These are phyloP conservation scores for Colletotrichum magnum DNA, from an alignment of 2,329 filamentous ascomycete genomes.

Conservation along the genomic window DNA sequence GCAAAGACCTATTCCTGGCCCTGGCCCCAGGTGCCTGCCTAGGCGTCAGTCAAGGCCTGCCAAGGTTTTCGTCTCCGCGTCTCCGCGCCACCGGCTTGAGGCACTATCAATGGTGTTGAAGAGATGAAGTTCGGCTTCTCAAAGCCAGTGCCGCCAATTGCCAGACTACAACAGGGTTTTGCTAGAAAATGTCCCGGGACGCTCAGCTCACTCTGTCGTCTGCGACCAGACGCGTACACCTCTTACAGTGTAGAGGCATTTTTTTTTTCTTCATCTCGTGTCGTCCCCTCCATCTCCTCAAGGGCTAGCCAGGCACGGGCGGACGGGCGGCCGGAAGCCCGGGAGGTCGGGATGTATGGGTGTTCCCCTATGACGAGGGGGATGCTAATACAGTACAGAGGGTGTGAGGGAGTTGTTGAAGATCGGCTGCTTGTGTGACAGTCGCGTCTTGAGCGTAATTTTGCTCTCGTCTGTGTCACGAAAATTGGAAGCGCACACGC, in stretches of 20 bases:
- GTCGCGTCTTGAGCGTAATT: neutral
- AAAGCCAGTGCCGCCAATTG: slow-evolving; percentile 9
- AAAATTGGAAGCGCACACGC: slow-evolving; percentile 7
- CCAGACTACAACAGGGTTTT: slow-evolving; percentile 9
- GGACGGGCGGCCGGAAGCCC: slow-evolving; percentile 28
- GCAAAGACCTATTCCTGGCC: neutral
- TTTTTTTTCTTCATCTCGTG: neutral
- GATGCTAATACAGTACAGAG: neutral
- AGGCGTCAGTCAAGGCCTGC: slow-evolving; percentile 19
- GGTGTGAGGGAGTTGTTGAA: neutral
- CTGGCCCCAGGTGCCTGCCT: slow-evolving; percentile 13
- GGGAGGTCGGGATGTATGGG: slow-evolving; percentile 31
- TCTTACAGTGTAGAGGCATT: neutral
- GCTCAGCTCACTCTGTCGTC: neutral
- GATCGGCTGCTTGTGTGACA: neutral
- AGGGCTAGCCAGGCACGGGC: slow-evolving; percentile 26
- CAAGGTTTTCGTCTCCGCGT: slow-evolving; percentile 4
- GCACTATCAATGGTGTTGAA: slow-evolving; percentile 3
- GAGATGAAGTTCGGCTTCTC: slow-evolving; percentile 25
- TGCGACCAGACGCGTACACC: slow-evolving; percentile 5
- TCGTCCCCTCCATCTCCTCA: neutral
- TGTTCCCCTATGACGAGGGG: neutral
- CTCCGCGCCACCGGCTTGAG: slow-evolving; percentile 22
- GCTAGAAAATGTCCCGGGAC: neutral
- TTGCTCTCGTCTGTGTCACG: slow-evolving; percentile 2